Evolutionary conservation across 2,329 filamentous ascomycete genomes (phyloP), one percentile per base, ranked within the genome.

Genomic region (Raffaelea albimanens): DNA sequence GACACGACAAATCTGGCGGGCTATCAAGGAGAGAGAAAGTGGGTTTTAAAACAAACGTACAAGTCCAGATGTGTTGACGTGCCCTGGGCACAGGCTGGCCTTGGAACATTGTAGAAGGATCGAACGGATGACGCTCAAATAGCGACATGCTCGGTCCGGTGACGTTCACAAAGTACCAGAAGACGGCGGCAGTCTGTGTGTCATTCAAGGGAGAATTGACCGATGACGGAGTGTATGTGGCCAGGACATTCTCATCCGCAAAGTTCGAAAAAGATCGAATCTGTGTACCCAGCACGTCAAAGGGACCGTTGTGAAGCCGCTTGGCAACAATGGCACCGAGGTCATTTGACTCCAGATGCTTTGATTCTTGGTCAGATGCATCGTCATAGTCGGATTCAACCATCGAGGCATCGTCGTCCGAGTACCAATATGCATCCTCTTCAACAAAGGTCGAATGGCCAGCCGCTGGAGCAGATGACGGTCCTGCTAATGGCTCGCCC

Each of bases 141-240:
- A 95, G 75, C 1, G 90, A 95, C 60, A 97, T 78, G 54, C 80
- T 85, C 1, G 89, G 87, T 0, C 85, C 90, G 2, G 89, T 95
- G 7, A 93, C 84, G 55, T 88, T 85, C 42, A 97, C 81, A 62
- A 96, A 97, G 64, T 97, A 89, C 62, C 84, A 84, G 62, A 97
- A 97, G 7, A 95, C 82, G 25, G 83, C 77, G 14, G 87, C 83
- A 11, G 87, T 91, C 53, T 84, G 82, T 3, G 80, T 76, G 54
- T 96, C 88, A 55, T 82, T 86, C 23, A 96, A 68, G 29, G 93
- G 90, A 36, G 83, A 83, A 29, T 78, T 78, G 20, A 73, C 67
- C 4, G 79, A 74, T 1, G 79, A 78, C 5, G 84, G 83, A 38
- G 74, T 72, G 56, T 90, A 89, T 2, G 76, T 80, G 14, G 80